Conservation (phyloP, 2,329 filamentous ascomycete genomes). For the Tolypocladium endophyticum region DNA sequence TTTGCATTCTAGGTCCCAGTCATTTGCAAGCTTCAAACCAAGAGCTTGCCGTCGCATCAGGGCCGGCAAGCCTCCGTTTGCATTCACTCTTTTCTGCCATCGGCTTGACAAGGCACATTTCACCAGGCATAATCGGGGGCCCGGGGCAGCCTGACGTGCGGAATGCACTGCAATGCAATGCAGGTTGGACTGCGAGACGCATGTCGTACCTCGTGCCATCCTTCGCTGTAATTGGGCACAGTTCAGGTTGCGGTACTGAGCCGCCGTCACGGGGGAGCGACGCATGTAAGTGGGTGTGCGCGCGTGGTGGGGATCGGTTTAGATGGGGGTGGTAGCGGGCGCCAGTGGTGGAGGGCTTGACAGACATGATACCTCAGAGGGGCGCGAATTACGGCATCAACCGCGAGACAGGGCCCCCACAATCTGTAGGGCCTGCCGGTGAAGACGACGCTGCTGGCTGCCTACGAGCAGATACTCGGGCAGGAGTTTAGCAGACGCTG, state of each 20-base stretch:
- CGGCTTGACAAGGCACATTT: background rate
- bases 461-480: background rate
- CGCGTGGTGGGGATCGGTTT: background rate
- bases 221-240: background rate
- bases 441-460: background rate
- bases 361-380: background rate
- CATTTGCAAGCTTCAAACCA: no score
- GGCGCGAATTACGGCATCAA: background rate
- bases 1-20: no score
- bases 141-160: background rate
- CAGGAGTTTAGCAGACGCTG: background rate
- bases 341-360: background rate
- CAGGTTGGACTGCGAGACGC: background rate
- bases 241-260: background rate
- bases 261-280: conserved; percentile 1
- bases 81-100: background rate
- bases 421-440: background rate
- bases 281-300: background rate
- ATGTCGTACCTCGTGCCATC: background rate
- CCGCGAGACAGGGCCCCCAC: background rate
- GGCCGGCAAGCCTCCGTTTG: background rate
- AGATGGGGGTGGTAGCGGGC: background rate
- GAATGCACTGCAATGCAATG: background rate
- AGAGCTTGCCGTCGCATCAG: background rate
- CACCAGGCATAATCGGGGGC: background rate